A percentile compares a stretch with the other conserved stretches of the same genome.
Conservation (phyloP, 495 filamentous ascomycete species). For the Aspergillus coremiiformis region DNA sequence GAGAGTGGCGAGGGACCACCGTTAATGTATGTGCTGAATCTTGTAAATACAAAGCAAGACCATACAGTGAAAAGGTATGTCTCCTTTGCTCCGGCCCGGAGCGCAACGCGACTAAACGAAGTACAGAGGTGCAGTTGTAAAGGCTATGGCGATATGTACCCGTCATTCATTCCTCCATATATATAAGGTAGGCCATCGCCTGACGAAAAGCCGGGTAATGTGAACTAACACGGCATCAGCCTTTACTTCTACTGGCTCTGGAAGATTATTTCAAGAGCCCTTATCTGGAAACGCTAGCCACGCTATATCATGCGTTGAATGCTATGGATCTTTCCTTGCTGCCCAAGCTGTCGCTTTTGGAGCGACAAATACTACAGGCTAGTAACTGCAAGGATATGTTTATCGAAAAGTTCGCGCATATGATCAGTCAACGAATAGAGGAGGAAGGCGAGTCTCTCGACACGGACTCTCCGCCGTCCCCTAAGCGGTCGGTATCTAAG, state of each 20-base stretch:
- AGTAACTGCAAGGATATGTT: conserved; percentile 95
- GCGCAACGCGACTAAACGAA: conserved; percentile 5
- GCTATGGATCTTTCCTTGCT: conserved; percentile 93
- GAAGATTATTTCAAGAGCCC: conserved; percentile 97
- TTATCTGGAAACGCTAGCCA: conserved; percentile 78
- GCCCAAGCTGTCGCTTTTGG: conserved; percentile 76
- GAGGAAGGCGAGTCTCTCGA: conserved; percentile 34
- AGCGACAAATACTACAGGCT: conserved; percentile 77
- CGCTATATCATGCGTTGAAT: conserved; percentile 88
- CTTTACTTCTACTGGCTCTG: conserved; percentile 84
- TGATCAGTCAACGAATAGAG: conserved; percentile 64
- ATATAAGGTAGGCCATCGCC: conserved; percentile 63
- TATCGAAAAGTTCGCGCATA: conserved; percentile 92
- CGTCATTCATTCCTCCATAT: conserved; percentile 98
- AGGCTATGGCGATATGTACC: conserved; percentile 99
- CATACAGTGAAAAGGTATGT: conserved; percentile 71
- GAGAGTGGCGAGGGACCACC: conserved; percentile 68
- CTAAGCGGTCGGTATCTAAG: conserved; percentile 38
- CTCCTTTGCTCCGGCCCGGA: neutral
- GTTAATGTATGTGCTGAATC: conserved; percentile 94
- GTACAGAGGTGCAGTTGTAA: conserved; percentile 81
- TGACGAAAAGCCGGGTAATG: neutral
- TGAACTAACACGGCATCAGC: conserved; percentile 44
- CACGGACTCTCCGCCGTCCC: conserved; percentile 34
- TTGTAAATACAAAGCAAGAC: conserved; percentile 97